These are phyloP conservation scores for Talaromyces atroroseus DNA, from an alignment of 2,329 filamentous ascomycete genomes.

Conservation along the genomic window DNA sequence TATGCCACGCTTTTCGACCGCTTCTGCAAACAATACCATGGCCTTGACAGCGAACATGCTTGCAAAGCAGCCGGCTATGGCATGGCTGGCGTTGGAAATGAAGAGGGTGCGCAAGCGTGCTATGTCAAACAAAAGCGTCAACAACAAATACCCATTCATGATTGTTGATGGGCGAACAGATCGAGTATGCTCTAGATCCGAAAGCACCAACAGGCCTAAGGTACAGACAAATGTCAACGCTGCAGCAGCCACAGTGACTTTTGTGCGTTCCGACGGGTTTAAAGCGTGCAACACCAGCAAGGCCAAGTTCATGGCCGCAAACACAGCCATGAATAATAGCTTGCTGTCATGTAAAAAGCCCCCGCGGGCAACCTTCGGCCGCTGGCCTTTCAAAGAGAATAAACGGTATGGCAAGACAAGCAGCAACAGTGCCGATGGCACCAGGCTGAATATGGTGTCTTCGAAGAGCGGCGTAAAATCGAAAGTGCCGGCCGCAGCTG, in stretches of 20 bases:
- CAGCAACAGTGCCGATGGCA: conserved; percentile 7
- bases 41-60: conserved; percentile 33
- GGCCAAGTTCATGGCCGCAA: conserved; percentile 8
- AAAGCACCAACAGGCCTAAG: conserved; percentile 26
- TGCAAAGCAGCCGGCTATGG: conserved; percentile 7
- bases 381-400: not conserved
- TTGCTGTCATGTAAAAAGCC: conserved; percentile 9
- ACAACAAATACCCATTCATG: conserved; percentile 36
- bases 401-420: conserved; percentile 7
- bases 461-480: conserved; percentile 12
- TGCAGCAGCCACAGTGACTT: conserved; percentile 19
- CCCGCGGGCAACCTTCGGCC: conserved; percentile 3
- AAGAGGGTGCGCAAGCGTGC: conserved; percentile 34
- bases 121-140: conserved; percentile 38
- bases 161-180: conserved; percentile 24
- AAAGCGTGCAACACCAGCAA: conserved; percentile 6
- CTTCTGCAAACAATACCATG: conserved; percentile 37
- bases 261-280: conserved; percentile 4
- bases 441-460: conserved; percentile 6
- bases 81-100: not conserved
- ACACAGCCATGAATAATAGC: conserved; percentile 3
- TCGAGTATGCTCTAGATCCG: conserved; percentile 22
- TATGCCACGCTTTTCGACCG: conserved; percentile 34
- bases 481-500: not conserved
- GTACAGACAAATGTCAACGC: conserved; percentile 24